These are phyloP conservation scores for Talaromyces sp. DNA, from an alignment of 2,329 filamentous ascomycete genomes.

Conservation along the genomic window DNA sequence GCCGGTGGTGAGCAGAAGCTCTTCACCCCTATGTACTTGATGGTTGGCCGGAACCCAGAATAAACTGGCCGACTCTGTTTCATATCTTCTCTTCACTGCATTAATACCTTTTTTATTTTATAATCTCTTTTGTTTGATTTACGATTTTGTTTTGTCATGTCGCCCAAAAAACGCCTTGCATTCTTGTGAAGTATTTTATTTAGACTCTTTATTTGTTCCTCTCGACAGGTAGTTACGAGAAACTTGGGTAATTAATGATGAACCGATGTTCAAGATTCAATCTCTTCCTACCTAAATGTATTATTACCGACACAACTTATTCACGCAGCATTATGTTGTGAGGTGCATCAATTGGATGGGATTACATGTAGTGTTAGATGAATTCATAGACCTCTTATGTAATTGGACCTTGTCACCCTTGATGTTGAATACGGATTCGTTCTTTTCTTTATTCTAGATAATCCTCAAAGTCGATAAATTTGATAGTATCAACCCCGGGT, in stretches of 20 bases:
- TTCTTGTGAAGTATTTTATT: conserved; percentile 1
- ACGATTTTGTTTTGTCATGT: not conserved
- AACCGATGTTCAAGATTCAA: not conserved
- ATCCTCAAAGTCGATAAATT: not conserved
- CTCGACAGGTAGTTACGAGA: not conserved
- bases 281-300: not conserved
- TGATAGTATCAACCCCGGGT: not conserved
- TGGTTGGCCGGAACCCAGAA: conserved; percentile 82
- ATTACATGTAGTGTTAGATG: no score
- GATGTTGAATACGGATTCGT: no score
- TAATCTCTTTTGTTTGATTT: not conserved
- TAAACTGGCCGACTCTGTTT: conserved; percentile 14
- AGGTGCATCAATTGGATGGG: no score
- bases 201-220: not conserved
- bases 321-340: no score
- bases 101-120: conserved; percentile 2
- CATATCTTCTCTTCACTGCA: not conserved
- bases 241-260: not conserved
- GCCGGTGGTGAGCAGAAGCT: conserved; percentile 81
- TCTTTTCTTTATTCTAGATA: no score
- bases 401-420: no score
- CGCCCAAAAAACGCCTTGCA: conserved; percentile 5
- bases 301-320: no score
- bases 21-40: conserved; percentile 99
- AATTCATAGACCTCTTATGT: no score